A percentile compares a stretch with the other conserved stretches of the same genome.
Conservation (phyloP, 176 grass and related monocot genomes). For the Zoysia pacifica region DNA sequence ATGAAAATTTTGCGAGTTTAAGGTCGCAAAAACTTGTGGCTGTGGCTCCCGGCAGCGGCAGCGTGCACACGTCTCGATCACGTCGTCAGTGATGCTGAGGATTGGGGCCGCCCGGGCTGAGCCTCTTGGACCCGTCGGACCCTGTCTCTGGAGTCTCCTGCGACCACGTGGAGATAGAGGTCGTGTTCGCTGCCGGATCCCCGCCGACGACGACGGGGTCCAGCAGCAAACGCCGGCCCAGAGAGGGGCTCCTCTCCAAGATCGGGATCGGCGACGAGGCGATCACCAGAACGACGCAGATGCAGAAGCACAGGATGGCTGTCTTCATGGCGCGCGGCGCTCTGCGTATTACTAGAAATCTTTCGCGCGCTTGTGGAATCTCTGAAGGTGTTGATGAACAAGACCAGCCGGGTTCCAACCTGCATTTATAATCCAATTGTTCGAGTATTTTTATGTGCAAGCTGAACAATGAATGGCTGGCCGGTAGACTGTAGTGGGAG, state of each 20-base stretch:
- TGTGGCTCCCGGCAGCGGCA: not conserved
- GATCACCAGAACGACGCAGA: slow-evolving; percentile 31
- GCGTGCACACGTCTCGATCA: not conserved
- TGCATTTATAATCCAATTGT: slow-evolving; percentile 41
- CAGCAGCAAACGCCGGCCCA: slow-evolving; percentile 38
- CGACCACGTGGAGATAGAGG: slow-evolving; percentile 2
- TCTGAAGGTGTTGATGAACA: not conserved
- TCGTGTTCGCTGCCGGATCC: not conserved
- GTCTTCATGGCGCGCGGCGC: slow-evolving; percentile 29
- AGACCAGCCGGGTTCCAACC: not conserved
- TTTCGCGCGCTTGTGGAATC: not conserved
- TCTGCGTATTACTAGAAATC: not conserved
- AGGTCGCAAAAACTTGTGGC: not conserved
- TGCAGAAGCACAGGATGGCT: slow-evolving; percentile 28
- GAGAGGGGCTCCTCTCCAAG: not conserved
- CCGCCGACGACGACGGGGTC: not conserved
- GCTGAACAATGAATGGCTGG: slow-evolving; percentile 3
- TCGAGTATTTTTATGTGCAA: not conserved
- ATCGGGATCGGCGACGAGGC: not conserved
- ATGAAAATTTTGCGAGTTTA: not conserved
- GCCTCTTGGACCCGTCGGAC: slow-evolving; percentile 45
- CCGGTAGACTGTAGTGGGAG: slow-evolving; percentile 7
- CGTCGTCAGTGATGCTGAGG: slow-evolving; percentile 52
- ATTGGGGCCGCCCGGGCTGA: slow-evolving; percentile 54
- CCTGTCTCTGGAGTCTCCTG: slow-evolving; percentile 26